Evolutionary conservation across 805 yeast genomes (phyloP), one percentile per base, ranked within the genome.

Genomic region (Wickerhamiella dianesei): DNA sequence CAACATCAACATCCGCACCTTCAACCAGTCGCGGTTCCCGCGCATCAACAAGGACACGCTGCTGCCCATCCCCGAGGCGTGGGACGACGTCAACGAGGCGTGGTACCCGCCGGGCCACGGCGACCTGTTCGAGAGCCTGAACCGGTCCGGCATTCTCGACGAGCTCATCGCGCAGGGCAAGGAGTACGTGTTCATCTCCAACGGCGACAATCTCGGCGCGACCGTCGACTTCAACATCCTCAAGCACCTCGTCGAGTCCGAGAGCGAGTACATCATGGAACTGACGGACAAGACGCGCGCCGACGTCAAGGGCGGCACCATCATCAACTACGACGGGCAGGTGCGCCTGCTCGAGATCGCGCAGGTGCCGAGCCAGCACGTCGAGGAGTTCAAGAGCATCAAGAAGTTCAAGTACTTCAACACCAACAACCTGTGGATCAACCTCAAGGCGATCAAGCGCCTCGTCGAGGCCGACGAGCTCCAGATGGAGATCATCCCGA

Each of bases 41-140:
- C 79, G 98, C 69, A 86, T 92, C 54, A 82, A 75, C 71, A 86
- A 83, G 70, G 98, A 92, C 66, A 85, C 96, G n/a, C 69, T 87
- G 58, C 75, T 92, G 63, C 98, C 98, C 21, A 96, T 89, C 43
- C 96, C 98, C 50, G 76, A 82, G 54, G 62, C 75, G 35, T 74
- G 64, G 53, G 79, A 80, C 50, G 95, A 86, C 59, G 72, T 73
- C 40, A 73, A 83, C 57, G 89, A 85, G 59, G 73, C 83, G 48
- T 92, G 98, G 98, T 92, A 92, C 64, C 98, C 98, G 44, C 98
- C 98, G n/a, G 98, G 98, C 46, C 98, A 92, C 67, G 98, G 98
- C 69, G 98, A 92, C 69, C 71, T 92, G 65, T 92, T 88, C 57
- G 98, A 92, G 70, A 72, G 92, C 19, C 72, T 92, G 61, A 79